Percentiles rank a stretch among this genome's conserved stretches.
These are phyloP conservation scores for Botrytis pseudocinerea DNA, from an alignment of 2,329 filamentous ascomycete genomes.

Conservation along the genomic window DNA sequence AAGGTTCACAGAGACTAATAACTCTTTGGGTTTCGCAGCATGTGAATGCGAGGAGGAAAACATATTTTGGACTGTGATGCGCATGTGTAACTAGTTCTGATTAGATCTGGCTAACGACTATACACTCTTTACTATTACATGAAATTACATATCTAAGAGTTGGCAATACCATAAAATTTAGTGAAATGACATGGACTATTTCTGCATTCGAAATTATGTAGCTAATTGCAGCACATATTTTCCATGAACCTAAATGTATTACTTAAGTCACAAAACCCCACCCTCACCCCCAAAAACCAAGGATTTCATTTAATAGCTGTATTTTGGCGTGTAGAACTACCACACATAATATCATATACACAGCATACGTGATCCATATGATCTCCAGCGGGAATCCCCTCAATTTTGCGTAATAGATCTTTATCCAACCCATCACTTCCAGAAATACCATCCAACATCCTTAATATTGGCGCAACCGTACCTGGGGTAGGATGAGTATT, in stretches of 20 bases:
- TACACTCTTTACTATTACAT: background rate
- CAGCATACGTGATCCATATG: background rate
- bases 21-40: background rate
- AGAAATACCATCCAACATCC: background rate
- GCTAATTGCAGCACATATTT: too few relatives aligned
- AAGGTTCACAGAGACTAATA: background rate
- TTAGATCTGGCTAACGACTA: background rate
- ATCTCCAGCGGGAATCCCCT: background rate
- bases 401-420: background rate
- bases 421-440: background rate
- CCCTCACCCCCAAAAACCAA: background rate
- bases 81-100: background rate
- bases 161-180: background rate
- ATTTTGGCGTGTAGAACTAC: background rate
- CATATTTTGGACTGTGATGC: background rate
- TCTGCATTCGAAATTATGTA: background rate
- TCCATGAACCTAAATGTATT: background rate
- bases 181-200: background rate
- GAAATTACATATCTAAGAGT: background rate
- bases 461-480: fast-evolving
- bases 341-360: background rate
- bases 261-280: background rate
- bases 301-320: background rate
- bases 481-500: background rate
- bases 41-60: background rate